Conservation (phyloP, 805 yeast species). For the Kockiozyma suomiensis region DNA sequence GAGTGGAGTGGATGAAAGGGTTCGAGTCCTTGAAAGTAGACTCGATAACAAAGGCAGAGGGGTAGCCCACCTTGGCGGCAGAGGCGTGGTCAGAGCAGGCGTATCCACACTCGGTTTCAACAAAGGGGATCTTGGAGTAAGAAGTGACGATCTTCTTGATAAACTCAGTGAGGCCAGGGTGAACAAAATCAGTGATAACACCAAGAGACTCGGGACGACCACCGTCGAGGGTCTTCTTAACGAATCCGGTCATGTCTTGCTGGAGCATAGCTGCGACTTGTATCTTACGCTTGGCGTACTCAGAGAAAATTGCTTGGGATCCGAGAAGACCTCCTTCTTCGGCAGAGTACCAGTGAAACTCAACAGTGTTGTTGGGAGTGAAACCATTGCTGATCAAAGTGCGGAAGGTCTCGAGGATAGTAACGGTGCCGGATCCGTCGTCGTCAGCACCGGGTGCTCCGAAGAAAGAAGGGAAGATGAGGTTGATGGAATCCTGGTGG, state of each 20-base stretch:
- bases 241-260: slow-evolving; percentile 92
- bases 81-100: slow-evolving; percentile 94
- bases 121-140: slow-evolving; percentile 69
- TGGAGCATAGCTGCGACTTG: slow-evolving; percentile 82
- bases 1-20: slow-evolving; percentile 71
- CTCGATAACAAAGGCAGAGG: slow-evolving; percentile 82
- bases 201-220: slow-evolving; percentile 72
- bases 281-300: slow-evolving; percentile 50
- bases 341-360: slow-evolving; percentile 93
- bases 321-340: slow-evolving; percentile 94
- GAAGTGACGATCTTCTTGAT: slow-evolving; percentile 60
- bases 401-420: slow-evolving; percentile 74
- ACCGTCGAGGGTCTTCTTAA: slow-evolving; percentile 52
- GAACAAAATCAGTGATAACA: slow-evolving; percentile 72
- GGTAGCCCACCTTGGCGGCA: slow-evolving; percentile 80
- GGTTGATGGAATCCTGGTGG: slow-evolving; percentile 83
- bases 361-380: slow-evolving; percentile 70
- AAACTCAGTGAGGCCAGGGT: slow-evolving; percentile 57
- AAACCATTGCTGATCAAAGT: slow-evolving; percentile 53
- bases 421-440: slow-evolving; percentile 85
- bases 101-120: slow-evolving; percentile 81
- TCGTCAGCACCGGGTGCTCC: slow-evolving; percentile 96
- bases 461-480: slow-evolving; percentile 65
- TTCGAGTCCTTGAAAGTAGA: slow-evolving; percentile 64
- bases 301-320: slow-evolving; percentile 71